Evolutionary conservation across 345 rosid species (phyloP), one percentile per base, ranked within the genome.

Genomic region (Raphanus raphanistrum): DNA sequence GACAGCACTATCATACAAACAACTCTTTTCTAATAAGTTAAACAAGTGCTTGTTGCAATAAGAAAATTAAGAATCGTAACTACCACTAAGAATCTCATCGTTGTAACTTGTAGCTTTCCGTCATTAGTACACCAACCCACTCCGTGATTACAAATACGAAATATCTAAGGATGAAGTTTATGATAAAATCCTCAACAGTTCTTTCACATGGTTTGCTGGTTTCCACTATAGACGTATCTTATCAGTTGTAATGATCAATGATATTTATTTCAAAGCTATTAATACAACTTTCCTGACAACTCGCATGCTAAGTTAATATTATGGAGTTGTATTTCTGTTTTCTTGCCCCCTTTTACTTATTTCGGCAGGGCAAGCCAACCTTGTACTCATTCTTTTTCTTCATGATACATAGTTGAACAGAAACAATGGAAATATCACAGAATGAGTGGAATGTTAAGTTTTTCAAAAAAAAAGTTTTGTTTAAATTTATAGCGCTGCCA

Each of bases 61-160:
- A 28, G 16, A 54, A 65, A 67, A 67, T 12, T 12, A 28, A 55
- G 43, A 76, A 45, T 76, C 38, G 62, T 25, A 48, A 68, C 69
- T 60, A 31, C 27, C 67, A 75, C 69, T 61, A 48, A 69, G 63
- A 48, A 48, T 70, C 55, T 15, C 15, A 3, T 33, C 21, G 54
- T 68, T 69, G 10, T 48, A 32, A 69, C 64, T 62, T 26, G 63
- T 58, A 69, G 41, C 80, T 76, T 76, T 76, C 69, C 75, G 75
- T 70, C 65, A 76, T 63, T 70, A 11, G 13, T 35, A n/a, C 65
- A 70, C 65, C 75, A 63, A 63, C 75, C 75, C 80, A 76, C 75
- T 62, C 43, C 25, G 8, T 52, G 45, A 63, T 41, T 63, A 69
- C 50, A 76, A 33, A 60, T 59, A 75, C 59, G 16, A 67, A 43